Conservation (phyloP, 2,329 filamentous ascomycete species). For the Penicillium janthinellum region DNA sequence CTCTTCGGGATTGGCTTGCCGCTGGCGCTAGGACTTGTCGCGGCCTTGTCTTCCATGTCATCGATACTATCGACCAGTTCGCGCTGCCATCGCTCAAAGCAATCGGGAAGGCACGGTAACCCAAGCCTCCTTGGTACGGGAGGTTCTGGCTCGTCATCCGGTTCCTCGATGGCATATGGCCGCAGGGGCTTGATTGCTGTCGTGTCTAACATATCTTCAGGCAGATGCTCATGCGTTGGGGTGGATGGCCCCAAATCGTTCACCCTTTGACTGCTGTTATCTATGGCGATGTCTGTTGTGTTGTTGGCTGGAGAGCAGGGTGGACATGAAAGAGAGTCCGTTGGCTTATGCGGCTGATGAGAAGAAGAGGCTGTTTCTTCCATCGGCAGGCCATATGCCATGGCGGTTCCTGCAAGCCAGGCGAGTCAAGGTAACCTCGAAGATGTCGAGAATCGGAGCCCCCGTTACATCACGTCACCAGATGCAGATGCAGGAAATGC, state of each 20-base stretch:
- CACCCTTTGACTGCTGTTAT: slow-evolving; percentile 17
- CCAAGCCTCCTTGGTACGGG: slow-evolving; percentile 2
- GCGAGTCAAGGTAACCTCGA: neutral
- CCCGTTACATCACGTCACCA: slow-evolving; percentile 1
- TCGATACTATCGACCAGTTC: slow-evolving; percentile 40
- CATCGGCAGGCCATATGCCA: slow-evolving; percentile 5
- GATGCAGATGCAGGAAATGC: neutral
- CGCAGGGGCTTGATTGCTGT: slow-evolving; percentile 34
- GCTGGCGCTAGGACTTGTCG: slow-evolving; percentile 18
- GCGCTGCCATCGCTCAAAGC: slow-evolving; percentile 34
- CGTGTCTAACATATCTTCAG: neutral
- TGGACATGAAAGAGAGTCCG: neutral
- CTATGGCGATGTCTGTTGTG: neutral
- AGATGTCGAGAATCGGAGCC: neutral
- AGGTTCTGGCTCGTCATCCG: slow-evolving; percentile 30
- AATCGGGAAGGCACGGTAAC: slow-evolving; percentile 25
- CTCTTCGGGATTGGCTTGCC: slow-evolving; percentile 20
- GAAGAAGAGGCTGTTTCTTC: neutral
- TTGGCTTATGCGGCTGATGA: neutral
- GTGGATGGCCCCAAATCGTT: slow-evolving; percentile 13
- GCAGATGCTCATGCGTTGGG: slow-evolving; percentile 20
- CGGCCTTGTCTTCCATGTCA: slow-evolving; percentile 33
- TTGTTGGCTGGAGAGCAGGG: neutral
- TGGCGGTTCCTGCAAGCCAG: neutral
- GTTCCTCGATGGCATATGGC: slow-evolving; percentile 45